phyloP scores from a whole-genome alignment of 2,329 filamentous ascomycete species.

The Sarocladiaceae sp. region DNA sequence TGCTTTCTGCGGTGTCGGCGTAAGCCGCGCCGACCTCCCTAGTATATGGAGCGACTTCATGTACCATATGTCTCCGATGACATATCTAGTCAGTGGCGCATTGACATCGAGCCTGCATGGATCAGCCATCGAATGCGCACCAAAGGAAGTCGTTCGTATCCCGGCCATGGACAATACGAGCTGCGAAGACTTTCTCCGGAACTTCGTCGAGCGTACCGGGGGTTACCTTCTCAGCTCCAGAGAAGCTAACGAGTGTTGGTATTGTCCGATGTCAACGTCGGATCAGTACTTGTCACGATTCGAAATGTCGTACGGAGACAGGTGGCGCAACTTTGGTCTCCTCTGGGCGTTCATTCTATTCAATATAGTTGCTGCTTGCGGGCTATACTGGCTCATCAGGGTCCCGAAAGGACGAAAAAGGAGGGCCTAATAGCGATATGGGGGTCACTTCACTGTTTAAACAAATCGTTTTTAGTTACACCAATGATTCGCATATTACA shows the following conservation, averaged over 20 bases:
- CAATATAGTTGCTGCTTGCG: constrained; percentile 45
- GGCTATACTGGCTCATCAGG: constrained; percentile 44
- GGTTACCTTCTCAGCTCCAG: constrained; percentile 52
- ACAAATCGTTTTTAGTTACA: no score
- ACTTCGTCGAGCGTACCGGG: constrained; percentile 38
- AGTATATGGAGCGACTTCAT: constrained; percentile 72
- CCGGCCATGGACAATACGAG: constrained; percentile 48
- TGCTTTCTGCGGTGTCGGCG: constrained; percentile 63
- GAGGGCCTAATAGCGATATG: no score
- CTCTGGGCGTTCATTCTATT: constrained; percentile 50
- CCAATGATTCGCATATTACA: no score
- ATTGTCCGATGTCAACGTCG: constrained; percentile 34
- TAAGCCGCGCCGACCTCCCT: constrained; percentile 52
- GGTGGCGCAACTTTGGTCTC: constrained; percentile 56
- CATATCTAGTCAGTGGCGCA: constrained; percentile 23
- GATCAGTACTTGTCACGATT: constrained; percentile 35
- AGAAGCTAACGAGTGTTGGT: constrained; percentile 43
- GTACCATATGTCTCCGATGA: constrained; percentile 60
- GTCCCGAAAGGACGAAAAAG: constrained; percentile 31
- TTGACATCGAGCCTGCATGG: constrained; percentile 23
- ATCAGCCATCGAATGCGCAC: constrained; percentile 43
- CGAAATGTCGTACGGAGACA: constrained; percentile 40
- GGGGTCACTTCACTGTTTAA: no score
- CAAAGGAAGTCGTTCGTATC: constrained; percentile 61
- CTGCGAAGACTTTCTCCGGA: constrained; percentile 50